A percentile compares a stretch with the other conserved stretches of the same genome.
Conservation (phyloP, 225 moss, liverwort and hornwort genomes). For the Neckera pumila region DNA sequence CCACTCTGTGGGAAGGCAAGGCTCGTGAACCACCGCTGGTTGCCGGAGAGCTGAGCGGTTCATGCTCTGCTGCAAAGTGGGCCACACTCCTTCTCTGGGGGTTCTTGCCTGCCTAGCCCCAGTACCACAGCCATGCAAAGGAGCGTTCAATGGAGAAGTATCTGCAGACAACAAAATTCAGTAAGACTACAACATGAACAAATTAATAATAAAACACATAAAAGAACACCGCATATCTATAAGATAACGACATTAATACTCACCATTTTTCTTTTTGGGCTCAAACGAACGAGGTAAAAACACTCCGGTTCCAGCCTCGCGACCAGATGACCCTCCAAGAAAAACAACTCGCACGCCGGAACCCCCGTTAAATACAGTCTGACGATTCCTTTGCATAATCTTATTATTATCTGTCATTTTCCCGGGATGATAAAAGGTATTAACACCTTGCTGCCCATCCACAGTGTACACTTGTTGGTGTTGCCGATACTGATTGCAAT, state of each 20-base stretch:
- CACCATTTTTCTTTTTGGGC: constrained; percentile 51
- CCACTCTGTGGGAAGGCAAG: constrained; percentile 72
- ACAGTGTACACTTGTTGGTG: constrained; percentile 4
- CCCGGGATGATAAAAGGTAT: not conserved
- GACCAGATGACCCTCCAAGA: constrained; percentile 52
- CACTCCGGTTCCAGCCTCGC: constrained; percentile 84
- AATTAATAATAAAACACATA: not conserved
- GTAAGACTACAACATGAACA: not conserved
- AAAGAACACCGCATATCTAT: too few relatives aligned
- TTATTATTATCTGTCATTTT: constrained; percentile 18
- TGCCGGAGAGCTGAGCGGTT: constrained; percentile 10
- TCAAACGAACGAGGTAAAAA: constrained; percentile 75
- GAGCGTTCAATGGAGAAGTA: not conserved
- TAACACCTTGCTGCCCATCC: constrained; percentile 4
- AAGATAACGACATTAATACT: not conserved
- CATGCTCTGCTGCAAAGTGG: constrained; percentile 20
- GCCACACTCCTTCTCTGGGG: constrained; percentile 19
- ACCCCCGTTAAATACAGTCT: constrained; percentile 37
- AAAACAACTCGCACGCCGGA: constrained; percentile 91
- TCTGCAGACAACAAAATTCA: not conserved
- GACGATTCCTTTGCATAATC: constrained; percentile 20
- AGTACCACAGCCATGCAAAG: not conserved
- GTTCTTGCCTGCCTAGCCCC: constrained; percentile 1
- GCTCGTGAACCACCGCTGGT: constrained; percentile 32
- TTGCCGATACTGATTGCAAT: constrained; percentile 4